Percentiles rank a stretch among this genome's conserved stretches.
phyloP scores from a whole-genome alignment of 169 alveolate species.

The Miamiensis avidus region DNA sequence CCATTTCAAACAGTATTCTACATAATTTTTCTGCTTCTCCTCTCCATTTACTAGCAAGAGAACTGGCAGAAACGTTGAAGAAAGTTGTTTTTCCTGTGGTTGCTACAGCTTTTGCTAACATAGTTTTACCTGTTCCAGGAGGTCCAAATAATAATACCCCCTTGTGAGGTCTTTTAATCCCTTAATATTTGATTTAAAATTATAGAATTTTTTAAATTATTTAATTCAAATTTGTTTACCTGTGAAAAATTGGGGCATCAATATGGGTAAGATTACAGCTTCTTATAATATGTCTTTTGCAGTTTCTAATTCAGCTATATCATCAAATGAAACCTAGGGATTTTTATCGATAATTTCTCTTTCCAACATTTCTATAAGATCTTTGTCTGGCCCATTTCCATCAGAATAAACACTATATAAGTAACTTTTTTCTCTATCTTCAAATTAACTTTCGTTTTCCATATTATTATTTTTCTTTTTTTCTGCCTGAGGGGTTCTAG shows the following conservation, averaged over 20 bases:
- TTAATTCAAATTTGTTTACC: too few relatives aligned
- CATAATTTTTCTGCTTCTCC: conserved; percentile 90
- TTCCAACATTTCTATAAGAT: conserved; percentile 80
- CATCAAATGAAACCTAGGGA: conserved; percentile 80
- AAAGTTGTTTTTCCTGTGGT: conserved; percentile 83
- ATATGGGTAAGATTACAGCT: conserved; percentile 82
- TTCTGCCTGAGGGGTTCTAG: conserved; percentile 24
- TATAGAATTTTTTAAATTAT: too few relatives aligned
- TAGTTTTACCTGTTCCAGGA: conserved; percentile 88
- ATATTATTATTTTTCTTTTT: conserved; percentile 1
- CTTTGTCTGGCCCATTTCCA: conserved; percentile 86
- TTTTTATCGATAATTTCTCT: conserved; percentile 79
- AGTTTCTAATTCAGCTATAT: conserved; percentile 81
- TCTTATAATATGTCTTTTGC: conserved; percentile 79
- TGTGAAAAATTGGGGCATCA: conserved; percentile 76
- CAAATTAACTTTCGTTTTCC: conserved; percentile 2
- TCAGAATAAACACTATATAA: conserved; percentile 72
- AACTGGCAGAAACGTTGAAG: conserved; percentile 77
- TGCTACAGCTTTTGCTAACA: conserved; percentile 87
- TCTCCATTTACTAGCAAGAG: conserved; percentile 82
- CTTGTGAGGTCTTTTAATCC: conserved; percentile 81
- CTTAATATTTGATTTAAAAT: too few relatives aligned
- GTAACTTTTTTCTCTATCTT: conserved; percentile 60
- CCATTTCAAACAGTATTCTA: conserved; percentile 89
- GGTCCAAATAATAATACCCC: conserved; percentile 86